These are phyloP conservation scores for Astraeus odoratus DNA, from an alignment of 768 basidiomycete species.

Conservation along the genomic window DNA sequence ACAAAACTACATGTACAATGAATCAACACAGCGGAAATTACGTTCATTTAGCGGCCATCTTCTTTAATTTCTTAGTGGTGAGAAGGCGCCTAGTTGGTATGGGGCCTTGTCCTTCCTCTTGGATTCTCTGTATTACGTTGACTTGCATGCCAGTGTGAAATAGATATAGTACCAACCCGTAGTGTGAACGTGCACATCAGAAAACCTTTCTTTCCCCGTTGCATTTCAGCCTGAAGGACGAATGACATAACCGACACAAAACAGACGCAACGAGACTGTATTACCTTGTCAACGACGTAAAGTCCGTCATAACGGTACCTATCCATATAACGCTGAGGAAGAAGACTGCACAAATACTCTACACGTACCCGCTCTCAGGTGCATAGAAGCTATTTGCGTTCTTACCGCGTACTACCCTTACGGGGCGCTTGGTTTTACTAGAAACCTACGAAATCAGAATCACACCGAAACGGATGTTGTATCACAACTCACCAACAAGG, in stretches of 20 bases:
- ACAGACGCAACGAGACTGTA: constrained; percentile 1
- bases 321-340: not conserved
- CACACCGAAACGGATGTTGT: not conserved
- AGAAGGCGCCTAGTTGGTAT: constrained; percentile 21
- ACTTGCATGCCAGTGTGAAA: not conserved
- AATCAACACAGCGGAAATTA: not conserved
- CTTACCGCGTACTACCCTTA: constrained; percentile 33
- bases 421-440: constrained; percentile 20
- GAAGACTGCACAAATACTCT: not conserved
- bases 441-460: constrained; percentile 21
- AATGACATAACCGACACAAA: not conserved
- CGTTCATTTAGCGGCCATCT: constrained; percentile 9
- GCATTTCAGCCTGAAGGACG: constrained; percentile 11
- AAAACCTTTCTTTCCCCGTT: constrained; percentile 14
- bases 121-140: constrained; percentile 18
- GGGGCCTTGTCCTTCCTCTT: constrained; percentile 12
- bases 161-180: constrained; percentile 8
- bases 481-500: constrained; percentile 12
- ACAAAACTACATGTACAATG: not conserved
- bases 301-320: constrained; percentile 29
- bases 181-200: constrained; percentile 26
- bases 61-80: constrained; percentile 1
- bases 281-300: constrained; percentile 21
- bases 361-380: constrained; percentile 17
- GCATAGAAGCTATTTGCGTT: constrained; percentile 12